Base-by-base conservation (phyloP, 306 rosid genomes). In the Cucurbita pepo region DNA sequence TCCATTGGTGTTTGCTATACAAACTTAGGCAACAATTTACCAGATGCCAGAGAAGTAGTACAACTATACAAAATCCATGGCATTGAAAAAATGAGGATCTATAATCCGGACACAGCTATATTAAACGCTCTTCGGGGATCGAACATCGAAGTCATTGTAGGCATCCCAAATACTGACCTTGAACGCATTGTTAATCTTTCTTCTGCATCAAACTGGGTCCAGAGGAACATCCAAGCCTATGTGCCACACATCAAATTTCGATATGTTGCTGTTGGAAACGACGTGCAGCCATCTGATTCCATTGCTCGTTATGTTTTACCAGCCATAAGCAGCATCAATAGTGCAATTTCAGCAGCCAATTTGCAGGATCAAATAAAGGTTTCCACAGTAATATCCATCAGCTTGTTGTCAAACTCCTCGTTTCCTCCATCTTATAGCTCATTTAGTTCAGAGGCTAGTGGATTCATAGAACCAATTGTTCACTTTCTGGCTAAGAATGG, bases 241-340 rank as follows among this genome's bases (percentile, higher is more conserved):
- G 25, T 65, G 52, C 77, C 77, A 21, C 75, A 85, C 4, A 80
- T 87, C 48, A 82, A 79, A 0, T 56, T 89, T 56, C 71, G 50
- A 56, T 83, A 87, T 83, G 76, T 89, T 1, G 51, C 79, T 0
- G 82, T 85, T 12, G 90, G 96, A 6, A 85, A 89, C 8, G 91
- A 83, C 74, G 43, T 86, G 13, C 56, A 9, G 2, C 83, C 88
- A 0, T 2, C 2, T 8, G 63, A 72, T 64, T 7, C 47, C 5
- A 72, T 25, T 37, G 81, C 83, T 5, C 51, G 41, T 0, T 85
- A 18, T 8, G 44, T 85, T 73, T 22, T 82, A 1, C 56, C 82
- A 0, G 88, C 81, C 3, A 77, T 85, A 22, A 70, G 70, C 4
- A 87, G 77, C 78, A 76, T 89, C 43, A 77, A 80, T 0, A 58